Base-by-base conservation (phyloP, 208 protist genomes). In the Leishmania amazonensis region DNA sequence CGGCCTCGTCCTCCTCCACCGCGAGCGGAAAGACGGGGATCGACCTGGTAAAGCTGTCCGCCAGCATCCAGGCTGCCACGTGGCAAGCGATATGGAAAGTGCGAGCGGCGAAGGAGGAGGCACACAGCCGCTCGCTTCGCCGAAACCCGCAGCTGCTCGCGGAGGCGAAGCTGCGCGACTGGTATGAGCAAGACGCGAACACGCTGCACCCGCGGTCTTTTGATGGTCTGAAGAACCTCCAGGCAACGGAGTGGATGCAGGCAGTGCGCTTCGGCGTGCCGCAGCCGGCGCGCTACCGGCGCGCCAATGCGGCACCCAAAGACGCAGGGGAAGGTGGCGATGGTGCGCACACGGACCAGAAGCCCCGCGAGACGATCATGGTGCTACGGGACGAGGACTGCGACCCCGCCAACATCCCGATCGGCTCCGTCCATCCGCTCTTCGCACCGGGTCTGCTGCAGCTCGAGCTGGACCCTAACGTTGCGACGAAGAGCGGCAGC, bases 171-270 rank as follows among this genome's bases (percentile, higher is more conserved):
- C 81, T 96, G 75, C 85, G 82, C 21, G 84, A 93, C 72, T 97
- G 95, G 95, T 96, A 96, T 75, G 91, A 93, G 79, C 85, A 95
- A 31, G 93, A 97, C 85, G 91, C 91, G 3, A 90, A 85, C 62
- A 90, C 91, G 60, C 74, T 97, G 54, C 87, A 83, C 24, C 94
- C 94, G 8, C 83, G 86, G 1, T 85, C 90, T 0, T 91, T 83
- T 42, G 85, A 95, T 54, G 92, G 86, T 15, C 79, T 96, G 8
- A 90, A 86, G 75, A 70, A 89, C 40, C 88, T 96, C 54, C 53
- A 81, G 31, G 91, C 88, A 7, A 96, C 94, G 54, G 86, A 89
- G 80, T 95, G 93, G 90, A 94, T 97, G 92, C 90, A 95, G 83
- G 88, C 87, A 9, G 89, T 95, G 70, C 90, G 90, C 49, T 94